These are phyloP conservation scores for Viola odorata DNA, from an alignment of 345 rosid species.

Conservation along the genomic window DNA sequence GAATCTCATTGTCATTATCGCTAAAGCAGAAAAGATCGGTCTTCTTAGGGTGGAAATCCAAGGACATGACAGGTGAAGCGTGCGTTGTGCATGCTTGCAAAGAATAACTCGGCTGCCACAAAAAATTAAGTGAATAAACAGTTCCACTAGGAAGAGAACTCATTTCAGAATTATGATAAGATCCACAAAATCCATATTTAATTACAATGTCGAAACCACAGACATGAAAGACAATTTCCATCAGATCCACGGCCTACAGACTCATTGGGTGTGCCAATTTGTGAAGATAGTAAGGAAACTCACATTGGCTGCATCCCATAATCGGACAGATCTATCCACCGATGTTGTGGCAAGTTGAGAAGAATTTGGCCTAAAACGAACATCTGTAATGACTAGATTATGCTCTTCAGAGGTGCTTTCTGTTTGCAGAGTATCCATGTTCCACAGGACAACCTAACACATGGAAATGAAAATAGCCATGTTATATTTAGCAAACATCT, in stretches of 20 bases:
- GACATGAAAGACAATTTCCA: not conserved
- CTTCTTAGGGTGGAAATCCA: slow-evolving; percentile 67
- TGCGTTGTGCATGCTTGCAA: slow-evolving; percentile 44
- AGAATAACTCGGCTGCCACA: slow-evolving; percentile 48
- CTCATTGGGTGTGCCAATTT: not conserved
- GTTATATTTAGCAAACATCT: not conserved
- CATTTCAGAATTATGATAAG: not conserved
- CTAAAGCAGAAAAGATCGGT: slow-evolving; percentile 56
- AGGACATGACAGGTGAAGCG: slow-evolving; percentile 51
- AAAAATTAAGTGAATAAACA: slow-evolving; percentile 10
- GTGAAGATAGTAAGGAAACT: slow-evolving; percentile 16
- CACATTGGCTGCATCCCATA: slow-evolving; percentile 66
- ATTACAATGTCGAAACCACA: not conserved
- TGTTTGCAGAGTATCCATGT: slow-evolving; percentile 53
- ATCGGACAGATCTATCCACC: slow-evolving; percentile 55
- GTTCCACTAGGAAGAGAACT: not conserved
- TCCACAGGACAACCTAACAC: slow-evolving; percentile 54
- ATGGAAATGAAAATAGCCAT: slow-evolving; percentile 10
- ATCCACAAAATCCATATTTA: too few relatives aligned
- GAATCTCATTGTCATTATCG: slow-evolving; percentile 49
- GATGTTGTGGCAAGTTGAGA: slow-evolving; percentile 63
- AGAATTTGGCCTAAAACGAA: slow-evolving; percentile 71
- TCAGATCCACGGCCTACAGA: not conserved
- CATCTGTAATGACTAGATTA: slow-evolving; percentile 50
- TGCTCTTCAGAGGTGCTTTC: slow-evolving; percentile 55